phyloP scores from a whole-genome alignment of 2,329 filamentous ascomycete genomes.

The Fusarium nodosum region DNA sequence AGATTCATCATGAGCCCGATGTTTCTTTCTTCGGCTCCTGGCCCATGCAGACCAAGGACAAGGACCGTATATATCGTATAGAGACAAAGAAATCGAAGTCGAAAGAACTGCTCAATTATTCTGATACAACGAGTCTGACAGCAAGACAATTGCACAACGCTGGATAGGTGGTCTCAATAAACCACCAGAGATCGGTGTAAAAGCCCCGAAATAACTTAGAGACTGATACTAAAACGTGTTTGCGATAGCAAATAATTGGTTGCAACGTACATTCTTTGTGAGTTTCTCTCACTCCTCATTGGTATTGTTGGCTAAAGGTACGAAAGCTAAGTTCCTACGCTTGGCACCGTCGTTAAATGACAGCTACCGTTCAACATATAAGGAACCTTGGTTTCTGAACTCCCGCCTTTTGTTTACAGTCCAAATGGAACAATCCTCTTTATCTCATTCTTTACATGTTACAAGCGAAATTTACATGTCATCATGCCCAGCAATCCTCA shows the following conservation, averaged over 20 bases:
- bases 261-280: background rate
- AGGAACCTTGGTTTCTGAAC: background rate
- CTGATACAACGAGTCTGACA: background rate
- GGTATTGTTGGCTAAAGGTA: background rate
- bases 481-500: background rate
- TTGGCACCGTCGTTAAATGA: background rate
- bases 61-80: background rate
- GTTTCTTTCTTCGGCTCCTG: background rate
- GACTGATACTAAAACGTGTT: background rate
- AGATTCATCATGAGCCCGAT: background rate
- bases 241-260: background rate
- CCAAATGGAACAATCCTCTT: background rate
- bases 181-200: background rate
- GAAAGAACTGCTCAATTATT: background rate
- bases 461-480: background rate
- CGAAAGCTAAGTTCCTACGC: background rate
- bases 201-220: no score
- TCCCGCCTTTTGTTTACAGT: background rate
- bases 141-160: no score
- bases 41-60: background rate
- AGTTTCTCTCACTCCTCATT: background rate
- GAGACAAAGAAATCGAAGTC: background rate
- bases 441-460: background rate
- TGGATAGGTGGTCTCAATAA: background rate
- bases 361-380: background rate